Conservation (phyloP, 768 basidiomycete species). For the Naematelia encephala region DNA sequence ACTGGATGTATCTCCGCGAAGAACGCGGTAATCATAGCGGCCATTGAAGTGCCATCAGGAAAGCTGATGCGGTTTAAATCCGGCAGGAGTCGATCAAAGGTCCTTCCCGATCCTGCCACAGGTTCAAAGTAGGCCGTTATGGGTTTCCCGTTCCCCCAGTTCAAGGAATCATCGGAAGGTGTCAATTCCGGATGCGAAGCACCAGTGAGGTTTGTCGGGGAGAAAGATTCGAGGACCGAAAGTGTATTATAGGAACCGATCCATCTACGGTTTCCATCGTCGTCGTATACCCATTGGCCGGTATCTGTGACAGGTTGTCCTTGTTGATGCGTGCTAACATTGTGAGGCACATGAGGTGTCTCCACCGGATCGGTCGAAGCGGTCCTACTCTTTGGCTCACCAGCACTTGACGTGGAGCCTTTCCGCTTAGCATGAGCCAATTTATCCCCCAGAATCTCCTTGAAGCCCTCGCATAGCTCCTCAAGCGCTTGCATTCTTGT, state of each 20-base stretch:
- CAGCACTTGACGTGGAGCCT: background rate
- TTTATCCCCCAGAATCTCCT: conserved; percentile 30
- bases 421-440: conserved; percentile 28
- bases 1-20: conserved; percentile 82
- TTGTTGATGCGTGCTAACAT: background rate
- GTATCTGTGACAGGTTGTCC: conserved; percentile 5
- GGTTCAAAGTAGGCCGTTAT: conserved; percentile 31
- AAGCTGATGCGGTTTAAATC: conserved; percentile 35
- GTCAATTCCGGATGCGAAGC: background rate
- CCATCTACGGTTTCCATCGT: conserved; percentile 42
- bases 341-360: background rate
- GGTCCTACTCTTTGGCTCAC: background rate
- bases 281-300: conserved; percentile 42
- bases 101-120: conserved; percentile 41
- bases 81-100: conserved; percentile 34
- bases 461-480: conserved; percentile 11
- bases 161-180: background rate
- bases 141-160: conserved; percentile 24
- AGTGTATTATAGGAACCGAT: conserved; percentile 44
- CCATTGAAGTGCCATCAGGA: conserved; percentile 20
- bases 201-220: background rate
- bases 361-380: background rate
- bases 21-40: conserved; percentile 69
- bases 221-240: conserved; percentile 38
- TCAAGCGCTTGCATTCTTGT: conserved; percentile 42